Conservation (phyloP, 192 early-diverging fungal species). For the Entomortierella lignicola region DNA sequence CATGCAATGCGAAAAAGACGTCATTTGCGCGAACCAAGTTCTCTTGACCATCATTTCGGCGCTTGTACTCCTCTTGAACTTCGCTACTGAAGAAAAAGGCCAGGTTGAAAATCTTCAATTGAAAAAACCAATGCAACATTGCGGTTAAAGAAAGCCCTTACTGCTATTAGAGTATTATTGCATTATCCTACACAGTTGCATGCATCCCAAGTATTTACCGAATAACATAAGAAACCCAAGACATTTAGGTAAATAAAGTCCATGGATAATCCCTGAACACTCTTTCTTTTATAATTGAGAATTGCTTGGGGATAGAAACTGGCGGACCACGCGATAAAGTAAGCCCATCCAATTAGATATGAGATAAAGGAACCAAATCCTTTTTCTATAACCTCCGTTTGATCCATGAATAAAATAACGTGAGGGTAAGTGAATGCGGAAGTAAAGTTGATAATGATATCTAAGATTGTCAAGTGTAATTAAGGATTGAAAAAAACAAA, state of each 20-base stretch:
- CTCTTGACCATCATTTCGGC: conserved; percentile 72
- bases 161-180: no score
- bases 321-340: conserved; percentile 89
- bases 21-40: conserved; percentile 87
- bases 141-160: no score
- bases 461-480: no score
- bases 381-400: not conserved
- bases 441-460: no score
- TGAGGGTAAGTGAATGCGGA: no score
- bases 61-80: conserved; percentile 77
- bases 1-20: conserved; percentile 90
- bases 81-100: conserved; percentile 75
- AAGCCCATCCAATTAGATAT: conserved; percentile 54
- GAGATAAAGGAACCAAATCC: conserved; percentile 25
- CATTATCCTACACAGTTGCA: no score
- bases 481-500: no score
- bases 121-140: not conserved
- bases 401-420: not conserved
- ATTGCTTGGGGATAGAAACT: conserved; percentile 90
- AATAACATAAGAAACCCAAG: conserved; percentile 88
- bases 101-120: conserved; percentile 78
- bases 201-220: conserved; percentile 47
- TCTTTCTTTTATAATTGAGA: conserved; percentile 81
- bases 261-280: conserved; percentile 87
- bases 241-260: conserved; percentile 92